Conservation (phyloP, 768 basidiomycete species). For the Tylopilus sp. region DNA sequence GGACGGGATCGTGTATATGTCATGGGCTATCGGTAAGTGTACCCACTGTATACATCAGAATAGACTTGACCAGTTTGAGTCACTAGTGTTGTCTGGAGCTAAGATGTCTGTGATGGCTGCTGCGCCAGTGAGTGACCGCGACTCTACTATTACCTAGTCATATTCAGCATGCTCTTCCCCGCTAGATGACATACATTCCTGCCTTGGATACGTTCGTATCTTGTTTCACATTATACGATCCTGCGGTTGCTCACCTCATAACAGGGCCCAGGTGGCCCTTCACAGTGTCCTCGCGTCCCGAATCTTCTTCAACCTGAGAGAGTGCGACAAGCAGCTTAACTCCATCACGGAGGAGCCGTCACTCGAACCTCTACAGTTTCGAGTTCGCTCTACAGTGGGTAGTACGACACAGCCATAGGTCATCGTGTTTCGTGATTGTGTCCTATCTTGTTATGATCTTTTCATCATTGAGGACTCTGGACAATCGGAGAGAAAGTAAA, state of each 20-base stretch:
- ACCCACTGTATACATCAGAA: not conserved
- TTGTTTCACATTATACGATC: not conserved
- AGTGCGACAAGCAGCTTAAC: slow-evolving; percentile 8
- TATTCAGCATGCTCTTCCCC: not conserved
- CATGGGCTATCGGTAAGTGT: slow-evolving; percentile 17
- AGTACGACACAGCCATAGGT: not conserved
- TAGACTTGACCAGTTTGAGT: not conserved
- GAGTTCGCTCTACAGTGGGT: not conserved
- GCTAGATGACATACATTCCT: slow-evolving; percentile 12
- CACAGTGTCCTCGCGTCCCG: too few species aligned
- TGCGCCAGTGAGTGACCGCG: slow-evolving; percentile 17
- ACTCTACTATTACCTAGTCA: too few species aligned
- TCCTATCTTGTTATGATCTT: not conserved
- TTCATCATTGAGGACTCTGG: too few species aligned
- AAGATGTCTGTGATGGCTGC: slow-evolving; percentile 16
- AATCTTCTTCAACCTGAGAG: too few species aligned
- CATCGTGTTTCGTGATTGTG: too few species aligned
- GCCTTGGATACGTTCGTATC: slow-evolving; percentile 22
- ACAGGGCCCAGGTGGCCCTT: slow-evolving; percentile 27
- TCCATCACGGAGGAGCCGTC: not conserved
- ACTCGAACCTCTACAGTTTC: slow-evolving; percentile 8
- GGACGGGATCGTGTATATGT: slow-evolving; percentile 29
- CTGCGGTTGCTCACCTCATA: slow-evolving; percentile 3
- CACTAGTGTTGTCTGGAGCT: slow-evolving; percentile 9
- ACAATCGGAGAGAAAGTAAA: not conserved